Base-by-base conservation (phyloP, 345 rosid genomes). In the Aegle marmelos region DNA sequence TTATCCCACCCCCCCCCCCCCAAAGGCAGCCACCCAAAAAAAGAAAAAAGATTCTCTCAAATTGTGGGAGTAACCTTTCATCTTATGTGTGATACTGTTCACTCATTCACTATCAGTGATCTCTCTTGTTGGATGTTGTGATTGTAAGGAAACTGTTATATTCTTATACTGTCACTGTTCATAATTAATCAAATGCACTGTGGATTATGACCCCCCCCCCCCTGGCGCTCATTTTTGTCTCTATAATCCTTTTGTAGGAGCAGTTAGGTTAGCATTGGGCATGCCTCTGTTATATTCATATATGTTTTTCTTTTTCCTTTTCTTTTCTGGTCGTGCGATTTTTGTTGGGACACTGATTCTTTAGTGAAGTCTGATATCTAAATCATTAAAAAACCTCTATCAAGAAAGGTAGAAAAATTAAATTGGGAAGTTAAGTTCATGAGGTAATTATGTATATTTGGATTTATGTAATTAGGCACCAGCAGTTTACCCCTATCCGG, bases 401-500 rank as follows among this genome's bases (percentile, higher is more conserved):
- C 22, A 50, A 39, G 24, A 68, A 66, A 57, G 58, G 1, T 64
- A 19, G 31, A 53, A 65, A 54, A 41, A 36, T 30, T 63, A 34
- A 14, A 19, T 66, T 24, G 17, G 37, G 81, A 62, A 79, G 33
- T 76, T 75, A 80, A n/a, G 73, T 64, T 24, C 62, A 21, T 70
- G 2, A 77, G 68, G 77, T 84, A 25, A 79, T 53, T 72, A 65
- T 82, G 62, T 62, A 59, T 76, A 22, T 61, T 71, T 85, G 74
- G 83, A 53, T 68, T 75, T 82, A 10, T 85, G 79, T 50, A 41
- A 59, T 68, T 83, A 96, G 99, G 93, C 85, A 60, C 92, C 93
- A 16, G 87, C 88, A 66, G 79, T 88, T 68, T 96, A 92, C 82
- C 98, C 99, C 5, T 94, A 90, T 85, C 97, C 97, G 61, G 97